Evolutionary conservation across 768 basidiomycete genomes (phyloP).

Genomic region (Boletus pseudopeckii): DNA sequence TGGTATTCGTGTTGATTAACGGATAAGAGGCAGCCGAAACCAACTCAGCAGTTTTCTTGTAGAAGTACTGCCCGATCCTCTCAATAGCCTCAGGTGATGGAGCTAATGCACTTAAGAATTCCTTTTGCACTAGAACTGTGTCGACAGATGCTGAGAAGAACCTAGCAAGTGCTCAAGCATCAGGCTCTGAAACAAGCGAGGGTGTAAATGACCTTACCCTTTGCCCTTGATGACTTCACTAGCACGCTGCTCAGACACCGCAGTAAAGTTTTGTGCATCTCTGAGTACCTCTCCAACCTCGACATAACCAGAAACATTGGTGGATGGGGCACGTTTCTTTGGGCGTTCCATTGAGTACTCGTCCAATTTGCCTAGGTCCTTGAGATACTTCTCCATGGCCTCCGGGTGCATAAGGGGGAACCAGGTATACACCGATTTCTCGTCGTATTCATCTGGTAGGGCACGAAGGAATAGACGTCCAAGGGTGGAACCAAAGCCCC

Average conservation of each 20-base stretch:
- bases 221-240: conserved; percentile 52
- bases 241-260: conserved; percentile 50
- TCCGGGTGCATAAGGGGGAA: conserved; percentile 86
- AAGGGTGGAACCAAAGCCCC: conserved; percentile 68
- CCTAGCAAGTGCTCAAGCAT: conserved; percentile 32
- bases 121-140: conserved; percentile 36
- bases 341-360: conserved; percentile 60
- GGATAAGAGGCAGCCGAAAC: conserved; percentile 52
- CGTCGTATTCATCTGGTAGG: conserved; percentile 64
- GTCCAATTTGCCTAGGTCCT: conserved; percentile 49
- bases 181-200: not conserved
- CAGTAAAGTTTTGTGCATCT: conserved; percentile 41
- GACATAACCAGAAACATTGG: conserved; percentile 44
- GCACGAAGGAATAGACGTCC: conserved; percentile 72
- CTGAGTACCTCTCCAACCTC: conserved; percentile 53
- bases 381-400: conserved; percentile 58
- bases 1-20: conserved; percentile 51
- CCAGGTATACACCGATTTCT: conserved; percentile 75
- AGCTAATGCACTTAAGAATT: conserved; percentile 48
- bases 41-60: conserved; percentile 57
- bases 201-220: conserved; percentile 44
- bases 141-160: conserved; percentile 62
- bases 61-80: conserved; percentile 60
- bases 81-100: conserved; percentile 46
- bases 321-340: conserved; percentile 18